phyloP scores from a whole-genome alignment of 1,284 basidiomycete species.

The Malassezia slooffiae region DNA sequence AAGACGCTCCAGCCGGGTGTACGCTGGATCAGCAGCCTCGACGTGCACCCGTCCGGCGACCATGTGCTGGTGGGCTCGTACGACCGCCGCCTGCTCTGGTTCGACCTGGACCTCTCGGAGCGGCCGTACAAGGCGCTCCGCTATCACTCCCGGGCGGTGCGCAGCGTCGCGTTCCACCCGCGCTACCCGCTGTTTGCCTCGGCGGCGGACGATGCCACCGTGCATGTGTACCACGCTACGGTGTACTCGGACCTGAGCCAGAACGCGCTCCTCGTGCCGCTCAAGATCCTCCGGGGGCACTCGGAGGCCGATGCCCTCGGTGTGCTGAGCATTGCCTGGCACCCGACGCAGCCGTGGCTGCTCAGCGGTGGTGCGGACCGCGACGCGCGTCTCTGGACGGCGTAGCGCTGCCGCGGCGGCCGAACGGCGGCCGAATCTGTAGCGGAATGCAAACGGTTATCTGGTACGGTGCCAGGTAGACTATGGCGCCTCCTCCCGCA shows the following conservation, averaged over 20 bases:
- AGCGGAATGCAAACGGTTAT: no score
- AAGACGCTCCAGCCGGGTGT: conserved; percentile 87
- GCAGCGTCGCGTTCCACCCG: conserved; percentile 73
- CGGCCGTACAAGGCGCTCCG: conserved; percentile 93
- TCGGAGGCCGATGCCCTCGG: conserved; percentile 72
- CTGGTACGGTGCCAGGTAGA: no score
- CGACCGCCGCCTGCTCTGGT: conserved; percentile 96
- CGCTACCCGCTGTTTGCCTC: conserved; percentile 84
- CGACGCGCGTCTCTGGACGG: conserved; percentile 66
- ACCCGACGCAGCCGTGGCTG: conserved; percentile 79
- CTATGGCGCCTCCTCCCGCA: no score
- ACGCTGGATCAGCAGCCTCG: conserved; percentile 92
- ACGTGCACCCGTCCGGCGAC: conserved; percentile 72
- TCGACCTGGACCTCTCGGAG: conserved; percentile 86
- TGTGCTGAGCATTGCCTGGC: conserved; percentile 82
- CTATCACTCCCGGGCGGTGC: conserved; percentile 87
- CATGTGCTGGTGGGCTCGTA: conserved; percentile 94
- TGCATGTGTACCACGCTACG: conserved; percentile 91
- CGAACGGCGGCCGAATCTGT: no score
- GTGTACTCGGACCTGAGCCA: conserved; percentile 76
- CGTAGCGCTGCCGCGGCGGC: no score
- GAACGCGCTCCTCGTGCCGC: conserved; percentile 87
- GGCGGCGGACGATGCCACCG: conserved; percentile 87
- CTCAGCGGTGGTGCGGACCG: conserved; percentile 89
- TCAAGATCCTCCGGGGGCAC: conserved; percentile 91